phyloP scores from a whole-genome alignment of 768 basidiomycete species.

The Lentinula sp. region DNA sequence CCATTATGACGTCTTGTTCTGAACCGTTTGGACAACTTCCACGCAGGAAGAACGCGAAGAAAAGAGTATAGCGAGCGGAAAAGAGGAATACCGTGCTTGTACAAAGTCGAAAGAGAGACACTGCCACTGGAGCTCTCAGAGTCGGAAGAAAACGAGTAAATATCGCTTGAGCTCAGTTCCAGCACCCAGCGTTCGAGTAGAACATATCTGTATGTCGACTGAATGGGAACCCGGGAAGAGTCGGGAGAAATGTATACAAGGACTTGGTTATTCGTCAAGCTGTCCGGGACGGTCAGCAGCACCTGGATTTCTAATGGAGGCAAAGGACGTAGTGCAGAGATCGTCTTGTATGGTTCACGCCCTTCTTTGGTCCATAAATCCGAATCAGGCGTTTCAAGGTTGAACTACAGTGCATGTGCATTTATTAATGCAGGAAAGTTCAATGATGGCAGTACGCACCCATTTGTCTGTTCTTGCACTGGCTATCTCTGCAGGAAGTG shows the following conservation, averaged over 20 bases:
- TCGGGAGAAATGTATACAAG: slow-evolving; percentile 61
- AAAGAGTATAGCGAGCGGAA: slow-evolving; percentile 75
- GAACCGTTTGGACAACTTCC: slow-evolving; percentile 64
- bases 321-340: slow-evolving; percentile 29
- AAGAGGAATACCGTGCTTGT: slow-evolving; percentile 80
- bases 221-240: slow-evolving; percentile 55
- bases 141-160: slow-evolving; percentile 22
- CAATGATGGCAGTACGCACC: slow-evolving; percentile 38
- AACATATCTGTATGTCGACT: slow-evolving; percentile 63
- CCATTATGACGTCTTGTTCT: slow-evolving; percentile 32
- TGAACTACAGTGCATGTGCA: slow-evolving; percentile 47
- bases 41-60: slow-evolving; percentile 68
- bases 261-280: slow-evolving; percentile 56
- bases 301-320: slow-evolving; percentile 66
- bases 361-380: slow-evolving; percentile 61
- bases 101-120: slow-evolving; percentile 67
- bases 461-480: slow-evolving; percentile 70
- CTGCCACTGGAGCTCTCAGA: slow-evolving; percentile 25
- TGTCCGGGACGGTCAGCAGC: slow-evolving; percentile 62
- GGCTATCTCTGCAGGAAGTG: slow-evolving; percentile 30
- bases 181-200: slow-evolving; percentile 71
- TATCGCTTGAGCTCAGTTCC: slow-evolving; percentile 17
- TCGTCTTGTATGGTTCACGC: slow-evolving; percentile 51
- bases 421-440: background rate
- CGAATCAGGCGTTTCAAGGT: slow-evolving; percentile 72